Evolutionary conservation across 31 red algal genomes (phyloP).

Genomic region (Endocladia muricata): DNA sequence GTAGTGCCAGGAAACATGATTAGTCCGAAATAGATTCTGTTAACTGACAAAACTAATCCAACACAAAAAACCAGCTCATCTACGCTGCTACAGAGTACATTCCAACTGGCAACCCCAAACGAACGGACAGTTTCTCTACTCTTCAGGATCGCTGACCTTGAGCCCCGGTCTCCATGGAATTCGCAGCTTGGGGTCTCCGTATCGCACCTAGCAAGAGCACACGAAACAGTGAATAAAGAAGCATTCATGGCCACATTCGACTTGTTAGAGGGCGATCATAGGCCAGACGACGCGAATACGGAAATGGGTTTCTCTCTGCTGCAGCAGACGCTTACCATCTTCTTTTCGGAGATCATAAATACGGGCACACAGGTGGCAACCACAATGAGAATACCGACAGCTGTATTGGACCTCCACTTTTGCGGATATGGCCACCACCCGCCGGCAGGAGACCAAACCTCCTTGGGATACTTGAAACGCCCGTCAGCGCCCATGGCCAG

Average conservation of each 20-base stretch:
- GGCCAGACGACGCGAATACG: not conserved
- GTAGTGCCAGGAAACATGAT: conserved; percentile 91
- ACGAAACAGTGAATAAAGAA: not conserved
- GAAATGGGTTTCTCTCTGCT: too few species aligned
- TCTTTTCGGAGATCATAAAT: conserved; percentile 37
- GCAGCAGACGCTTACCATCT: too few species aligned
- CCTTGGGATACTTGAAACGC: conserved; percentile 61
- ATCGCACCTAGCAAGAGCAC: not conserved
- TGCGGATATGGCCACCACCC: conserved; percentile 75
- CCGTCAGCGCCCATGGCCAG: conserved; percentile 56
- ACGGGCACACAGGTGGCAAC: conserved; percentile 39
- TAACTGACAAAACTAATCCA: not conserved
- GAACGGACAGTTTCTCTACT: too few species aligned
- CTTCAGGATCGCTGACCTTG: not conserved
- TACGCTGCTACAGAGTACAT: not conserved
- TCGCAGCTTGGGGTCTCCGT: not conserved
- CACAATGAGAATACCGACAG: conserved; percentile 27
- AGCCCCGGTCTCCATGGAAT: conserved; percentile 17
- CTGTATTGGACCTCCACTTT: conserved; percentile 67
- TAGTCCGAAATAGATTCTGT: conserved; percentile 48
- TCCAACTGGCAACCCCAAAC: not conserved
- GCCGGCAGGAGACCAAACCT: conserved; percentile 78
- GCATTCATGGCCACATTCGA: not conserved
- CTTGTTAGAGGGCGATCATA: not conserved
- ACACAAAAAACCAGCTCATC: not conserved